Percentiles rank a stretch among this genome's conserved stretches.
Conservation (phyloP, 805 yeast genomes). For the Jamesozyma gamospora region DNA sequence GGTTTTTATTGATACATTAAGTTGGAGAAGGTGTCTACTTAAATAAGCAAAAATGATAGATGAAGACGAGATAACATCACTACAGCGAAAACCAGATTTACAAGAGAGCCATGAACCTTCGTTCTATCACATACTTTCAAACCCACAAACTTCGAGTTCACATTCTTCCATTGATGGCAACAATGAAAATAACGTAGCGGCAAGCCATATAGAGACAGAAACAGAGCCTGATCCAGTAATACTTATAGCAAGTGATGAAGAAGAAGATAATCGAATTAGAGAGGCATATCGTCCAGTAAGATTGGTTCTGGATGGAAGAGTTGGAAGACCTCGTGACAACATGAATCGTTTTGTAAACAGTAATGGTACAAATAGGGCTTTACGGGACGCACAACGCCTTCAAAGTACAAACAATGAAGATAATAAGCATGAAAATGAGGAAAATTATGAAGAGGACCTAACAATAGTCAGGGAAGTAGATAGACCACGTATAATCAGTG, state of each 20-base stretch:
- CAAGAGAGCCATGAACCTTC: no score
- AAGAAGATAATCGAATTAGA: slow-evolving; percentile 16
- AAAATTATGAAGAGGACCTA: slow-evolving; percentile 14
- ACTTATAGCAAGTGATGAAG: slow-evolving; percentile 24
- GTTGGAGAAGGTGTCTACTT: no score
- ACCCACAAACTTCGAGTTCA: no score
- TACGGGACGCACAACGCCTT: not conserved
- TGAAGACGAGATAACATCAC: no score
- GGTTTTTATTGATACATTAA: no score
- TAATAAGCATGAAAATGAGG: not conserved
- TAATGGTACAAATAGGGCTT: slow-evolving; percentile 4
- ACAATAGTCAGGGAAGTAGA: slow-evolving; percentile 14
- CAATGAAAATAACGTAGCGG: no score
- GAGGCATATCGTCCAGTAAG: slow-evolving; percentile 9
- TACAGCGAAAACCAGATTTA: no score
- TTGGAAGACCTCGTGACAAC: slow-evolving; percentile 13
- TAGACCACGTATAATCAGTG: slow-evolving; percentile 8
- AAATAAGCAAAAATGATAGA: no score
- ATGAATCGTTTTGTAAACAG: slow-evolving; percentile 10
- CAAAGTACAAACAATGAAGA: not conserved
- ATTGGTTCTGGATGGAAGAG: slow-evolving; percentile 9
- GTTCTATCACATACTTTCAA: not conserved
- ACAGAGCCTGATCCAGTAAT: slow-evolving; percentile 10
- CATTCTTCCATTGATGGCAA: no score
- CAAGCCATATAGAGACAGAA: not conserved